phyloP scores from a whole-genome alignment of 2,329 filamentous ascomycete species.

The Biscogniauxia sp. region DNA sequence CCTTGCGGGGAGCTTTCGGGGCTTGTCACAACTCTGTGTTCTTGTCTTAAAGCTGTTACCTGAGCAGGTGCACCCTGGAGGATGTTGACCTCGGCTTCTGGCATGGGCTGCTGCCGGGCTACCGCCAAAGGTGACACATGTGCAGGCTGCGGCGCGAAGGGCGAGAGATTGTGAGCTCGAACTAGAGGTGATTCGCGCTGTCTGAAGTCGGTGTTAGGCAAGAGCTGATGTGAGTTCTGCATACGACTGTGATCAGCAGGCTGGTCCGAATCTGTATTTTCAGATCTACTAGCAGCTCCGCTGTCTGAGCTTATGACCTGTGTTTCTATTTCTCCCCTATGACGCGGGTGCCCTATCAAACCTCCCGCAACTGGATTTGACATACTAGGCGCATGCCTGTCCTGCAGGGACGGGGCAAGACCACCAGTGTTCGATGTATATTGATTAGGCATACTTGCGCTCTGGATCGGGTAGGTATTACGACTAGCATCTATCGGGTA shows the following conservation, averaged over 20 bases:
- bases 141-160: conserved; percentile 72
- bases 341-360: conserved; percentile 10
- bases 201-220: conserved; percentile 39
- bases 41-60: conserved; percentile 55
- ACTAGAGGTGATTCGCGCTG: conserved; percentile 60
- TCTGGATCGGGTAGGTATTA: conserved; percentile 13
- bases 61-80: conserved; percentile 49
- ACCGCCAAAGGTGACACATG: conserved; percentile 61
- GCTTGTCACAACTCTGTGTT: conserved; percentile 49
- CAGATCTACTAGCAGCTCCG: conserved; percentile 41
- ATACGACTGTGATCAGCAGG: conserved; percentile 34
- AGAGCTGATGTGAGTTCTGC: conserved; percentile 35
- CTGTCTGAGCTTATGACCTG: conserved; percentile 39
- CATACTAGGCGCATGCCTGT: conserved; percentile 7
- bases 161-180: conserved; percentile 70
- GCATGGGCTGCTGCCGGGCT: conserved; percentile 36
- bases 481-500: conserved; percentile 13
- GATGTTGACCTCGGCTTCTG: conserved; percentile 30
- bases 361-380: conserved; percentile 11
- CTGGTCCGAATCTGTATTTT: conserved; percentile 36
- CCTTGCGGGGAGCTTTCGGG: conserved; percentile 60
- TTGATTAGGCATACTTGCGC: conserved; percentile 18
- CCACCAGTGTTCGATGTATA: conserved; percentile 9
- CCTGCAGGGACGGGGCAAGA: conserved; percentile 12
- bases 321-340: conserved; percentile 23